phyloP scores from a whole-genome alignment of 352 stramenopile genomes.

The Globisporangium paroecandrum region DNA sequence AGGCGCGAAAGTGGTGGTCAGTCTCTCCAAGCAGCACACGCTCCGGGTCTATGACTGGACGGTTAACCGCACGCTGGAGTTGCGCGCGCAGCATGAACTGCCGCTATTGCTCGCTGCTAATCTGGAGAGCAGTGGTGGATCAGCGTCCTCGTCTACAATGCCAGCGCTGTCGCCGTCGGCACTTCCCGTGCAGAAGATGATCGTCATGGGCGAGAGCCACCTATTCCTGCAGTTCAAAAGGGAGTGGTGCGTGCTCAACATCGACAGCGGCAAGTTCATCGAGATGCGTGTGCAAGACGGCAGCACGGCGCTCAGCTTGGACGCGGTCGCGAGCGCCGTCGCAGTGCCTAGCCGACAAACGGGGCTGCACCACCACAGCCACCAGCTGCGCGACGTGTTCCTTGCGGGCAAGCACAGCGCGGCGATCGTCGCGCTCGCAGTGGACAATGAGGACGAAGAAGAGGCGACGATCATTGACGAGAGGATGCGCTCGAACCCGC shows the following conservation, averaged over 20 bases:
- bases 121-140: background rate
- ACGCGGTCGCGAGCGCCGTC: constrained; percentile 32
- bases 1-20: constrained; percentile 41
- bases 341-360: constrained; percentile 37
- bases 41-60: constrained; percentile 80
- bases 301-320: constrained; percentile 28
- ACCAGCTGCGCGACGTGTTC: constrained; percentile 46
- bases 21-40: constrained; percentile 57
- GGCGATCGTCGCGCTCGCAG: constrained; percentile 42
- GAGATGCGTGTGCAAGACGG: constrained; percentile 22
- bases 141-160: background rate
- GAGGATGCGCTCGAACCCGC: constrained; percentile 19
- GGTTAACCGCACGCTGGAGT: constrained; percentile 40
- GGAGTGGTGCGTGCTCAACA: constrained; percentile 56
- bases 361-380: constrained; percentile 21
- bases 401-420: constrained; percentile 55
- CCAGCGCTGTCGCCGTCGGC: constrained; percentile 14
- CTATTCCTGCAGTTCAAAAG: constrained; percentile 62
- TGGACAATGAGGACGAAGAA: constrained; percentile 21
- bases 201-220: constrained; percentile 67
- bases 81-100: constrained; percentile 62
- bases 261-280: constrained; percentile 57
- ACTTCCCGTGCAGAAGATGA: constrained; percentile 47
- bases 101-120: constrained; percentile 12
- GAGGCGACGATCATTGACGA: constrained; percentile 14